Base-by-base conservation (phyloP, 352 stramenopile genomes). In the Phytophthora fragariae region DNA sequence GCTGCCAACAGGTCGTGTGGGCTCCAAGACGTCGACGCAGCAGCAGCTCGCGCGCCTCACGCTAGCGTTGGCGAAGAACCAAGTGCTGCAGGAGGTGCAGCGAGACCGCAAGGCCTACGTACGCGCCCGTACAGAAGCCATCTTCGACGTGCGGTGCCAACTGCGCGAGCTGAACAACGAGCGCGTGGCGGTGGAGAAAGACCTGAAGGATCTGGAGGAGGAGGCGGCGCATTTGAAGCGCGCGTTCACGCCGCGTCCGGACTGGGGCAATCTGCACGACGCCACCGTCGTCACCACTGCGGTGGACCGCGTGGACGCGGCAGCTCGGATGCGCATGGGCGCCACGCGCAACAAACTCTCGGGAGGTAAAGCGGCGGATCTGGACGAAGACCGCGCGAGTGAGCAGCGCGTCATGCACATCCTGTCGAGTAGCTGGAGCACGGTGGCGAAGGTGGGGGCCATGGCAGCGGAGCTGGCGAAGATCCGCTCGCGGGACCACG, bases 141-240 rank as follows among this genome's bases (percentile, higher is more conserved):
- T 94, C 21, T 94, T 94, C 41, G 77, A 88, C 49, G 77, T 91
- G 11, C 84, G 85, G 8, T 85, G 80, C 33, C 63, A 81, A 12
- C 68, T 83, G 2, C 57, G 79, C 1, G 60, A 74, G 12, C 37
- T 91, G 5, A 77, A 90, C 57, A 60, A 67, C 15, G 54, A 76
- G 10, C 76, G 68, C 14, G 53, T 59, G 0, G 61, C 67, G 1
- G 63, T 91, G 9, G 50, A 65, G 7, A 66, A 63, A 1, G 57
- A 85, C 5, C 62, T 75, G 2, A 66, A 70, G 11, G 68, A 62
- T 12, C 53, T 90, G 1, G 61, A 89, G 24, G 63, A 73, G 5
- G 70, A 89, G 39, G 84, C 84, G 14, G 21, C 53, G 1, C 60
- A 91, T 29, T 73, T 92, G 19, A 74, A 90, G 57, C 82, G 85